Percentiles rank a stretch among this genome's conserved stretches.
phyloP scores from a whole-genome alignment of 2,329 filamentous ascomycete genomes.

The Penicillium sp. region DNA sequence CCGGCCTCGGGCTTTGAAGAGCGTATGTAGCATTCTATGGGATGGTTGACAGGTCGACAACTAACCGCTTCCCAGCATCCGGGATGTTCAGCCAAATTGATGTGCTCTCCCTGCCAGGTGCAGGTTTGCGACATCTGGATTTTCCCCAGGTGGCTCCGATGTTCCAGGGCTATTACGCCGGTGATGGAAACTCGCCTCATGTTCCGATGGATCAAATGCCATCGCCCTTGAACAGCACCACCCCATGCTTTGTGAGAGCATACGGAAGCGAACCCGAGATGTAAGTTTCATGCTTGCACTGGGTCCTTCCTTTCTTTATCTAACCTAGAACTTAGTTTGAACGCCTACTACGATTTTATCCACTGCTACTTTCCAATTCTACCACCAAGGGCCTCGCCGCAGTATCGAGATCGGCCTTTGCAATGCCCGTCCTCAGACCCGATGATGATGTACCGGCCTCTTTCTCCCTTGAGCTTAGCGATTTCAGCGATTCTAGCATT shows the following conservation, averaged over 20 bases:
- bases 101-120: conserved; percentile 37
- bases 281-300: conserved; percentile 22
- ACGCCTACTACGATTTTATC: conserved; percentile 45
- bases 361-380: conserved; percentile 44
- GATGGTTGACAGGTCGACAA: conserved; percentile 3
- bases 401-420: conserved; percentile 31
- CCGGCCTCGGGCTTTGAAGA: conserved; percentile 29
- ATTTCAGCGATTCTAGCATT: conserved; percentile 41
- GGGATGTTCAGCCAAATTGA: conserved; percentile 40
- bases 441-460: conserved; percentile 32
- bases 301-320: too few relatives aligned
- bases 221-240: conserved; percentile 21
- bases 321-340: conserved; percentile 31
- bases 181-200: conserved; percentile 21
- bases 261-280: conserved; percentile 41
- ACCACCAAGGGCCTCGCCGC: conserved; percentile 32
- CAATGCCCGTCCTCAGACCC: conserved; percentile 31
- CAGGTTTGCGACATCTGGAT: conserved; percentile 38
- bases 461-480: conserved; percentile 42
- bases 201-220: conserved; percentile 27
- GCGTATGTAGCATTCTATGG: conserved; percentile 21
- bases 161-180: conserved; percentile 35
- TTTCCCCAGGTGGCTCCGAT: conserved; percentile 36
- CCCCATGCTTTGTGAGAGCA: conserved; percentile 32
- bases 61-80: conserved; percentile 25